Percentiles rank a stretch among this genome's conserved stretches.
These are phyloP conservation scores for Yueomyces sp. DNA, from an alignment of 805 yeast species.

Conservation along the genomic window DNA sequence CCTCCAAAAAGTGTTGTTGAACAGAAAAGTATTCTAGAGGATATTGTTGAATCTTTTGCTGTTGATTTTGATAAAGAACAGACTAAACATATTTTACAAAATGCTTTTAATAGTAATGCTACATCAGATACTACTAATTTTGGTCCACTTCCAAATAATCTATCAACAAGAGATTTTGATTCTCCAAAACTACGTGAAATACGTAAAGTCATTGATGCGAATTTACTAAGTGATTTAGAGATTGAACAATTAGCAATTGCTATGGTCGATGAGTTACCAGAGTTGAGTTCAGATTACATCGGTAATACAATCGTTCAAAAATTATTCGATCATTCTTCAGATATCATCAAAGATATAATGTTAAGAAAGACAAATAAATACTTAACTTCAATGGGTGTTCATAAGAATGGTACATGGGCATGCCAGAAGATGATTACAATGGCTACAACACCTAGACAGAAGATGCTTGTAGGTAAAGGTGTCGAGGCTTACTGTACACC, in stretches of 20 bases:
- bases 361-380: slow-evolving; percentile 64
- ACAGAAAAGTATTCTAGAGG: slow-evolving; percentile 7
- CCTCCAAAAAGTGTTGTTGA: slow-evolving; percentile 20
- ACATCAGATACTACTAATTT: slow-evolving; percentile 36
- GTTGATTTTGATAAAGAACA: slow-evolving; percentile 13
- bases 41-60: slow-evolving; percentile 14
- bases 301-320: slow-evolving; percentile 96
- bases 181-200: slow-evolving; percentile 81
- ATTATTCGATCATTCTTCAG: slow-evolving; percentile 58
- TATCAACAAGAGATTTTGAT: slow-evolving; percentile 57
- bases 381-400: slow-evolving; percentile 84
- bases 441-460: slow-evolving; percentile 49
- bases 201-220: slow-evolving; percentile 56
- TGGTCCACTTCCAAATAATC: slow-evolving; percentile 70
- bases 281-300: slow-evolving; percentile 78
- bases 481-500: slow-evolving; percentile 74
- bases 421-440: slow-evolving; percentile 87
- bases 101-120: slow-evolving; percentile 32
- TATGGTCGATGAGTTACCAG: slow-evolving; percentile 82
- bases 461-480: slow-evolving; percentile 50
- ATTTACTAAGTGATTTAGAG: slow-evolving; percentile 40
- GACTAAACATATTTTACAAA: slow-evolving; percentile 32
- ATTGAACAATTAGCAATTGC: slow-evolving; percentile 72
- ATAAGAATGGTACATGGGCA: slow-evolving; percentile 99
- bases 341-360: slow-evolving; percentile 67